These are phyloP conservation scores for Ascomycota sp. DNA, from an alignment of 2,329 filamentous ascomycete genomes.

Conservation along the genomic window DNA sequence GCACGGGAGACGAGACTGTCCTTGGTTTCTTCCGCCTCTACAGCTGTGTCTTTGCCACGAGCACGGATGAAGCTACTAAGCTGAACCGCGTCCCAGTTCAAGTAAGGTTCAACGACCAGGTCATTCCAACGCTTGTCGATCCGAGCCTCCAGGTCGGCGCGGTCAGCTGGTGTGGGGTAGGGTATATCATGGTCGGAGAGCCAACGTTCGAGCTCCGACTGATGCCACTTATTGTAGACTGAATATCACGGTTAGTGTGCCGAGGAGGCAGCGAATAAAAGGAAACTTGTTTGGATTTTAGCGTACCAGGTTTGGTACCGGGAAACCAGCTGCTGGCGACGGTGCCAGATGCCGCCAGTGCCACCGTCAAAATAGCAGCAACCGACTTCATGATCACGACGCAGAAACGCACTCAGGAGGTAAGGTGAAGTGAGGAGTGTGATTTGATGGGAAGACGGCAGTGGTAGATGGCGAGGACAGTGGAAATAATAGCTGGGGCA, in stretches of 20 bases:
- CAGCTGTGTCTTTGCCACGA: conserved; percentile 48
- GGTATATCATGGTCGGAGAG: conserved; percentile 78
- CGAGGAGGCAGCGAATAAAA: background rate
- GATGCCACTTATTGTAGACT: conserved; percentile 98
- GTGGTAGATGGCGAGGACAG: no score
- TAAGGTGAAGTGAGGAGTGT: background rate
- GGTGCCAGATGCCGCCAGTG: conserved; percentile 46
- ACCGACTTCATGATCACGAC: conserved; percentile 51
- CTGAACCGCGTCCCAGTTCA: conserved; percentile 49
- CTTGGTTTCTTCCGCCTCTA: conserved; percentile 42
- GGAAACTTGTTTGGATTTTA: background rate
- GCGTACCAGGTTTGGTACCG: conserved; percentile 51
- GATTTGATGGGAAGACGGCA: background rate
- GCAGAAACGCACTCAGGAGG: background rate
- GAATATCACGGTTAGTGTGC: background rate
- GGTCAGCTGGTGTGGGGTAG: conserved; percentile 72
- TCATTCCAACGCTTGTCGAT: conserved; percentile 76
- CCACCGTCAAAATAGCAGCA: conserved; percentile 44
- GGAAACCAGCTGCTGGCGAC: conserved; percentile 63
- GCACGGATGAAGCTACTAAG: conserved; percentile 43
- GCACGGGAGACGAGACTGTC: conserved; percentile 47
- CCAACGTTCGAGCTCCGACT: conserved; percentile 94
- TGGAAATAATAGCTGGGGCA: background rate
- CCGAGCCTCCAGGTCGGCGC: conserved; percentile 82
- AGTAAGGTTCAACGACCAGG: conserved; percentile 53